Conservation (phyloP, 768 basidiomycete genomes). For the Agaricus blazei region DNA sequence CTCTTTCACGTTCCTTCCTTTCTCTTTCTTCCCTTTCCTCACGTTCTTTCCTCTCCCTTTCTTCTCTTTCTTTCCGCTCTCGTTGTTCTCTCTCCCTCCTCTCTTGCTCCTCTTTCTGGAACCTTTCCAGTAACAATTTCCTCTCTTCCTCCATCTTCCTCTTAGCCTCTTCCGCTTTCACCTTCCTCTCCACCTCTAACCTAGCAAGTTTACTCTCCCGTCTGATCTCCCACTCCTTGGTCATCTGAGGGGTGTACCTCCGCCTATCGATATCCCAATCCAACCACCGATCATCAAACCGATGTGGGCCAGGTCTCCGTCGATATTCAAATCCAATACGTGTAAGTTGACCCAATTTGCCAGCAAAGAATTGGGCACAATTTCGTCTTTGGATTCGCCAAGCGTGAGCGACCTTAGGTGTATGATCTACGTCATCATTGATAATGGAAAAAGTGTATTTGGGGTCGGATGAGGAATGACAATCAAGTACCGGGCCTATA, state of each 20-base stretch:
- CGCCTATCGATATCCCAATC: constrained; percentile 30
- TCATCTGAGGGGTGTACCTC: constrained; percentile 13
- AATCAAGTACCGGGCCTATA: constrained; percentile 1
- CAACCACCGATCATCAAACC: constrained; percentile 38
- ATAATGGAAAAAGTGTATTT: not conserved
- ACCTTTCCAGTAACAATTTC: constrained; percentile 1
- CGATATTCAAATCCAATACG: constrained; percentile 37
- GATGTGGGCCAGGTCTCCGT: constrained; percentile 31
- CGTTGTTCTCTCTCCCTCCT: constrained; percentile 2
- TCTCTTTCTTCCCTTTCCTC: constrained; percentile 1
- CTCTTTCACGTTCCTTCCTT: not conserved
- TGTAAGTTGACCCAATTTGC: constrained; percentile 22
- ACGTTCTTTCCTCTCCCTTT: not conserved
- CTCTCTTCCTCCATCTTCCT: constrained; percentile 2
- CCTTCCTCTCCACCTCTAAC: constrained; percentile 2
- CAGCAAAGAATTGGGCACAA: constrained; percentile 31
- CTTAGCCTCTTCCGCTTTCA: not conserved
- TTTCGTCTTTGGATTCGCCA: constrained; percentile 25
- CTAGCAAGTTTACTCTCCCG: not conserved
- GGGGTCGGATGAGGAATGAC: not conserved
- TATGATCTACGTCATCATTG: constrained; percentile 4
- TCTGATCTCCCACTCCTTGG: constrained; percentile 17
- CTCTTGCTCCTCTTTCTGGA: constrained; percentile 1
- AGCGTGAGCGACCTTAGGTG: not conserved
- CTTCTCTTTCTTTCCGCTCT: not conserved